phyloP scores from a whole-genome alignment of 179 eudicot genomes.

The Silene vulgaris region DNA sequence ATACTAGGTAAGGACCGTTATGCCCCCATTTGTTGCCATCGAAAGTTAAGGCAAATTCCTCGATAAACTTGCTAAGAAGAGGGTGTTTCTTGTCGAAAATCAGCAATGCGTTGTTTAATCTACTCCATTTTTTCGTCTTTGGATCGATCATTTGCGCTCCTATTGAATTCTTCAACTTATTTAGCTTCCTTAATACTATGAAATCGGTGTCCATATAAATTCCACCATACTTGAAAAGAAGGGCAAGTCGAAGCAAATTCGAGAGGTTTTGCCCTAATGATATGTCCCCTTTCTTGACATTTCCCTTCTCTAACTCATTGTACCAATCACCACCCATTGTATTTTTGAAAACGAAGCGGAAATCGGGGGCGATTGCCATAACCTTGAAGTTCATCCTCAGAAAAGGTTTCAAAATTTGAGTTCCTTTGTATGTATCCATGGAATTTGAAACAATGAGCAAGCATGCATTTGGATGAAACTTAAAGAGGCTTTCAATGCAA shows the following conservation, averaged over 20 bases:
- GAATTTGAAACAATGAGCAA: slow-evolving; percentile 62
- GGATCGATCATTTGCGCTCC: slow-evolving; percentile 69
- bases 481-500: slow-evolving; percentile 61
- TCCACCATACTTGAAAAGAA: slow-evolving; percentile 79
- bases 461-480: slow-evolving; percentile 59
- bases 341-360: slow-evolving; percentile 54
- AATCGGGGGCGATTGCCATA: slow-evolving; percentile 66
- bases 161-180: slow-evolving; percentile 43
- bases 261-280: slow-evolving; percentile 83
- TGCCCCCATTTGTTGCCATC: slow-evolving; percentile 93
- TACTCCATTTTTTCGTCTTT: slow-evolving; percentile 54
- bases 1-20: slow-evolving; percentile 87
- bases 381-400: slow-evolving; percentile 36
- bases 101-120: slow-evolving; percentile 84
- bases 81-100: slow-evolving; percentile 75
- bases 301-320: slow-evolving; percentile 44
- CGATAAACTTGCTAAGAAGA: slow-evolving; percentile 52
- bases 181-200: slow-evolving; percentile 50
- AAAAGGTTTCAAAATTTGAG: slow-evolving; percentile 47
- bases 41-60: slow-evolving; percentile 76
- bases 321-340: slow-evolving; percentile 64
- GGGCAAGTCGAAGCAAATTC: slow-evolving; percentile 64
- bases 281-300: slow-evolving; percentile 51
- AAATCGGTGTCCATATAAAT: slow-evolving; percentile 81
- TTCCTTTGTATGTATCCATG: slow-evolving; percentile 58